Conservation (phyloP, 352 stramenopile species). For the Pythium volutum region DNA sequence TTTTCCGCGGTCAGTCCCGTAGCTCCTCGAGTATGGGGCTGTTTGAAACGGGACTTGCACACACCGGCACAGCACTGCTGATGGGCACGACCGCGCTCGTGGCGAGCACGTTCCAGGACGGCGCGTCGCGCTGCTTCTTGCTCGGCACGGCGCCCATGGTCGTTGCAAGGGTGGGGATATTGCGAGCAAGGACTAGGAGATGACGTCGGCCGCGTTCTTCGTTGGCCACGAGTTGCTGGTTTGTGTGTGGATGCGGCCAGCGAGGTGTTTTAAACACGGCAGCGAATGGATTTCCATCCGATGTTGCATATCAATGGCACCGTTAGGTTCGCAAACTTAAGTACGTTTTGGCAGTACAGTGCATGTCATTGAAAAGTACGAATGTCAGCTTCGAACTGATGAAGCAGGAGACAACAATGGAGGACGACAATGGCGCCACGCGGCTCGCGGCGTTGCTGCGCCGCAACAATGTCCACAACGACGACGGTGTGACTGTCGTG, state of each 20-base stretch:
- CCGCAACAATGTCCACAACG: background rate
- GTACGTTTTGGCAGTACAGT: background rate
- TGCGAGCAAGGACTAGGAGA: background rate
- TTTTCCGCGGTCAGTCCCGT: background rate
- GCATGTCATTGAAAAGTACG: background rate
- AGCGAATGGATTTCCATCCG: conserved; percentile 2
- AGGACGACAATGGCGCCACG: background rate
- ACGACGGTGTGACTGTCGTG: background rate
- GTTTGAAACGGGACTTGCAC: conserved; percentile 18
- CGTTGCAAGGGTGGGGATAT: background rate
- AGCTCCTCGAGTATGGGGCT: background rate
- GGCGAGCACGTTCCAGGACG: conserved; percentile 54
- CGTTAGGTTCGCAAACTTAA: conserved; percentile 6
- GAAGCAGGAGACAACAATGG: background rate
- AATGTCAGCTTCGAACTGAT: background rate
- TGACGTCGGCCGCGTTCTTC: conserved; percentile 21
- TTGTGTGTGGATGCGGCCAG: background rate
- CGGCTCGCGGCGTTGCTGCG: background rate
- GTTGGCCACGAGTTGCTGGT: background rate
- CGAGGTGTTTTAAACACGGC: conserved; percentile 36
- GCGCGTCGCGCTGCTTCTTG: conserved; percentile 27
- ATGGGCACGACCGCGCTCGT: conserved; percentile 41
- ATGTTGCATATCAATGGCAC: conserved; percentile 20
- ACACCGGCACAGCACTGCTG: conserved; percentile 34
- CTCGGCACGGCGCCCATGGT: conserved; percentile 57